A percentile compares a stretch with the other conserved stretches of the same genome.
Conservation (phyloP, 169 alveolate genomes). For the Plasmodium reichenowi region DNA sequence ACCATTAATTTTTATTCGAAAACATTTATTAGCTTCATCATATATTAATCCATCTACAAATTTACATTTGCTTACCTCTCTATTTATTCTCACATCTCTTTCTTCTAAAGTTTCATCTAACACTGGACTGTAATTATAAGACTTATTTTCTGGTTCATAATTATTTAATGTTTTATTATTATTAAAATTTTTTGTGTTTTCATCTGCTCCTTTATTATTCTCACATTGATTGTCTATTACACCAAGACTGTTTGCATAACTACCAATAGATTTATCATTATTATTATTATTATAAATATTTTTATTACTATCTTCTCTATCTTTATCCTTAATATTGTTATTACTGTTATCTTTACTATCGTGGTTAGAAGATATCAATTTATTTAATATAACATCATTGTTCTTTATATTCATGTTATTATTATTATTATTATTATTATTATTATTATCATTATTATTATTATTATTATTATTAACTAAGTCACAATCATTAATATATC, state of each 20-base stretch:
- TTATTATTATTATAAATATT: too few species aligned
- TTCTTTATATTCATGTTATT: neutral
- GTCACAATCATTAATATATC: conserved; percentile 3
- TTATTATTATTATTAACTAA: neutral
- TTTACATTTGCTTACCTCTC: conserved; percentile 71
- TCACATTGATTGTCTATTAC: conserved; percentile 19
- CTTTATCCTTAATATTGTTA: neutral
- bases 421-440: neutral
- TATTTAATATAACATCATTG: conserved; percentile 12
- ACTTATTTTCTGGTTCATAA: conserved; percentile 15
- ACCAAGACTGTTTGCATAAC: conserved; percentile 21
- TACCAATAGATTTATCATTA: too few species aligned
- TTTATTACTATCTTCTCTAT: too few species aligned
- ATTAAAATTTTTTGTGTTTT: neutral
- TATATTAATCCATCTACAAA: conserved; percentile 73
- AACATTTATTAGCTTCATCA: conserved; percentile 75
- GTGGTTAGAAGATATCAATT: conserved; percentile 1
- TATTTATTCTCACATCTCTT: conserved; percentile 74
- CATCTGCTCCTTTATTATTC: conserved; percentile 23
- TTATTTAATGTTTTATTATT: conserved; percentile 20
- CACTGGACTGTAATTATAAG: conserved; percentile 18
- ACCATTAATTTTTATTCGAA: conserved; percentile 72
- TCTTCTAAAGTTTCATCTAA: conserved; percentile 64
- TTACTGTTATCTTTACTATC: neutral
- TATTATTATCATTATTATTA: neutral